A percentile compares a stretch with the other conserved stretches of the same genome.
Conservation (phyloP, 148 eudicot genomes). For the Cornus florida region DNA sequence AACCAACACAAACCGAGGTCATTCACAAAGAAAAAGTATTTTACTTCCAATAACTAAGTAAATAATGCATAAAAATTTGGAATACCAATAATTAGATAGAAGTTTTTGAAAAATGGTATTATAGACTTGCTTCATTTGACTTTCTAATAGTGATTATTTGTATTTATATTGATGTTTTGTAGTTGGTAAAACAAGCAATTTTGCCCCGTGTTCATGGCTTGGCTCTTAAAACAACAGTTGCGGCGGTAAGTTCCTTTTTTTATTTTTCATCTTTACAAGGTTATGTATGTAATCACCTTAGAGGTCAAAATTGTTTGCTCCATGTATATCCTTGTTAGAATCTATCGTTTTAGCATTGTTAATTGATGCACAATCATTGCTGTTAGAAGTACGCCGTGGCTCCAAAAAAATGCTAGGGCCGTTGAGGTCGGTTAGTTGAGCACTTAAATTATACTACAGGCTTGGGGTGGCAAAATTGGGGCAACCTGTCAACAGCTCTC, state of each 20-base stretch:
- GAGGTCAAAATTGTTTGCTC: not conserved
- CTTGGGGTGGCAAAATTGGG: too few relatives aligned
- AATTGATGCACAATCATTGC: not conserved
- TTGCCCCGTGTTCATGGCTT: conserved; percentile 88
- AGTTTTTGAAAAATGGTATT: too few relatives aligned
- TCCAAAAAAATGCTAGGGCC: too few relatives aligned
- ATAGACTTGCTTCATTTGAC: not conserved
- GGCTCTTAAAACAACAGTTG: conserved; percentile 96
- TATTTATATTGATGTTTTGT: conserved; percentile 25
- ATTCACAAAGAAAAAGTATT: not conserved
- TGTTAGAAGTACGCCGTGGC: too few relatives aligned
- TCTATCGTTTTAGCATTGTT: not conserved
- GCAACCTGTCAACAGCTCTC: too few relatives aligned
- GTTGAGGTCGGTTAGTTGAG: too few relatives aligned
- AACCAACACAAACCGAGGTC: not conserved
- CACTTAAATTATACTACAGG: too few relatives aligned
- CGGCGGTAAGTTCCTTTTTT: conserved; percentile 66
- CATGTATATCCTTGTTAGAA: not conserved
- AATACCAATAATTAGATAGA: not conserved
- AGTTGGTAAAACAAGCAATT: conserved; percentile 83
- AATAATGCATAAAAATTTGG: not conserved
- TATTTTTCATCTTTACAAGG: not conserved
- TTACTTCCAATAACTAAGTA: not conserved
- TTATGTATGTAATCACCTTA: not conserved
- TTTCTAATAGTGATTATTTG: conserved; percentile 3